Evolutionary conservation across 1,284 basidiomycete species (phyloP), one percentile per base, ranked within the genome.

Genomic region (Schizophyllum amplum): DNA sequence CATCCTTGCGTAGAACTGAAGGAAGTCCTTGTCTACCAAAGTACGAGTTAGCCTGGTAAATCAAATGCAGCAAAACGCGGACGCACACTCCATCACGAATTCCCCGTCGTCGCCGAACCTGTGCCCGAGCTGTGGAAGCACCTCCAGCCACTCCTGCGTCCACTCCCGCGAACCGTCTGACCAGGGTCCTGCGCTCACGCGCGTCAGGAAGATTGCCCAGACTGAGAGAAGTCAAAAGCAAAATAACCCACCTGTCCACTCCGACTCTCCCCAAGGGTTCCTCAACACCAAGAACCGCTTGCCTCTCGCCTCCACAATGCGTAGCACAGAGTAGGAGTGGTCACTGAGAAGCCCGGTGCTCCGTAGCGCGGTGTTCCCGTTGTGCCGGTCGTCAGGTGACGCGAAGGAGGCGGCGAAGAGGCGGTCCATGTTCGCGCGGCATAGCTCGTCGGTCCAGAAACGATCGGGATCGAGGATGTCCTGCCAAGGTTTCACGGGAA

Each of bases 61-160:
- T n/a, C n/a, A n/a, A n/a, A n/a, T n/a, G n/a, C n/a, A n/a, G n/a
- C n/a, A n/a, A n/a, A n/a, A n/a, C n/a, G n/a, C n/a, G n/a, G n/a
- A 65, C 75, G 62, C 57, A 78, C 76, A 82, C 66, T 82, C 79
- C 79, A 82, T 81, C 5, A 82, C 70, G 58, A 82, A 82, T 53
- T 77, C 69, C 1, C 79, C 80, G 57, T 80, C 78, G 51, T 80
- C 71, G 2, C 78, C 79, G 55, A 81, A 69, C 24, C 58, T 55
- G 69, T 79, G 68, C 33, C 71, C 66, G 54, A 78, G 55, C 56
- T 68, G 59, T 24, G 68, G 63, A 23, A 80, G 67, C 0, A 70
- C 68, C 21, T 69, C 68, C 6, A 81, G 61, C 75, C 77, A 78
- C 59, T 78, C 75, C 2, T 65, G 58, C 1, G 75, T 77, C 79